These are phyloP conservation scores for Aureobasidium sp. DNA, from an alignment of 2,329 filamentous ascomycete species.

Conservation along the genomic window DNA sequence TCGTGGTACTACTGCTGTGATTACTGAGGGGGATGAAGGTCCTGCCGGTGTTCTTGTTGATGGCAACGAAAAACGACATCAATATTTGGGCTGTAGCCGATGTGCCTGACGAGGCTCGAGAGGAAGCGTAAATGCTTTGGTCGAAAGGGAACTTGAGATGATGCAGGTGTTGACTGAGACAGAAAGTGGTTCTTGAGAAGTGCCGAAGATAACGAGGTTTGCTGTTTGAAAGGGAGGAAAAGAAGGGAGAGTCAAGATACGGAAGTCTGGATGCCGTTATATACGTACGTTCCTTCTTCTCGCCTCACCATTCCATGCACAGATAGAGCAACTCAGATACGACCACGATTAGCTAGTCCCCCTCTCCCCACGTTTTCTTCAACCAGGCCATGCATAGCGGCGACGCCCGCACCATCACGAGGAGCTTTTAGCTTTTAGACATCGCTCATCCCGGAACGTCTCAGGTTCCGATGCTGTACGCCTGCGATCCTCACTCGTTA, in stretches of 20 bases:
- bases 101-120: background rate
- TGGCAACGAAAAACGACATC: slow-evolving; percentile 33
- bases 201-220: background rate
- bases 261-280: slow-evolving; percentile 5
- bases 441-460: slow-evolving; percentile 3
- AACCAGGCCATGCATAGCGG: slow-evolving; percentile 4
- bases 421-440: slow-evolving; percentile 9
- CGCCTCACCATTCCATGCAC: slow-evolving; percentile 1
- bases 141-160: background rate
- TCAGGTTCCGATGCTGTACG: background rate
- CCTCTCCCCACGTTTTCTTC: background rate
- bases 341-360: background rate
- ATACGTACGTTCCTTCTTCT: slow-evolving; percentile 2
- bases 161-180: background rate
- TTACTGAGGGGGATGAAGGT: slow-evolving; percentile 40
- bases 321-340: slow-evolving; percentile 14
- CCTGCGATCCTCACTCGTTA: background rate
- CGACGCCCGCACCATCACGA: slow-evolving; percentile 9
- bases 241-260: background rate
- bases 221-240: background rate
- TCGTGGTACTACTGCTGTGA: slow-evolving; percentile 33
- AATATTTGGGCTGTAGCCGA: slow-evolving; percentile 17
- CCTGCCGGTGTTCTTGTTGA: slow-evolving; percentile 41
- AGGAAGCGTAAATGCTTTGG: slow-evolving; percentile 4
- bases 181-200: background rate